Evolutionary conservation across 2,329 filamentous ascomycete species (phyloP), one percentile per base, ranked within the genome.

Genomic region (Cercospora janseana): DNA sequence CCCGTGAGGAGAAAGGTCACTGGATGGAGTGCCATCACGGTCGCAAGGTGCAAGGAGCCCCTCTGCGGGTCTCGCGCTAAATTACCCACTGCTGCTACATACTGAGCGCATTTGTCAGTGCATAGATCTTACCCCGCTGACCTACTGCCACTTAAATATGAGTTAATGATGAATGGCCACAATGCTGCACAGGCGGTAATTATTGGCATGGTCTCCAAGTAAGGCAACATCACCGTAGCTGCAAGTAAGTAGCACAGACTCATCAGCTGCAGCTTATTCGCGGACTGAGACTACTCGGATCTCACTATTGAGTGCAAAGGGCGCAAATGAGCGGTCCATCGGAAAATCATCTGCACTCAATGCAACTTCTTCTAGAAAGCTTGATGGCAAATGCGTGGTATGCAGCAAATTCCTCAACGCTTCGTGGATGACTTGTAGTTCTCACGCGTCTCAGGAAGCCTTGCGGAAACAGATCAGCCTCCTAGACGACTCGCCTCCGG

Each of bases 351-450:
- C 12, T 64, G 61, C 23, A 2, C 54, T 6, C 61, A 59, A 13
- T 63, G 52, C 6, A 51, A 56, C 1, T 64, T 55, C 51, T 62
- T 65, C 29, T 40, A 42, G 6, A 52, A 54, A 13, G 52, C 57
- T 2, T 63, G 43, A 52, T 18, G 55, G 52, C 1, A 18, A 16
- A 3, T 63, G 56, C 47, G 55, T 52, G 51, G 56, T 50, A 29
- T 10, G 40, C 7, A n/a, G n/a, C n/a, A n/a, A n/a, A n/a, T n/a
- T n/a, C n/a, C n/a, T n/a, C n/a, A n/a, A n/a, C n/a, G n/a, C n/a
- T n/a, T n/a, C n/a, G n/a, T n/a, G n/a, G n/a, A n/a, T n/a, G 6
- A 7, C 6, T 34, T 13, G 6, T 10, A 13, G 13, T 15, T 8
- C 31, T 13, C 31, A 34, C 31, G 6, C 7, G 16, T 8, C 6